Conservation (phyloP, 495 filamentous ascomycete genomes). For the Wilcoxina mikolae region DNA sequence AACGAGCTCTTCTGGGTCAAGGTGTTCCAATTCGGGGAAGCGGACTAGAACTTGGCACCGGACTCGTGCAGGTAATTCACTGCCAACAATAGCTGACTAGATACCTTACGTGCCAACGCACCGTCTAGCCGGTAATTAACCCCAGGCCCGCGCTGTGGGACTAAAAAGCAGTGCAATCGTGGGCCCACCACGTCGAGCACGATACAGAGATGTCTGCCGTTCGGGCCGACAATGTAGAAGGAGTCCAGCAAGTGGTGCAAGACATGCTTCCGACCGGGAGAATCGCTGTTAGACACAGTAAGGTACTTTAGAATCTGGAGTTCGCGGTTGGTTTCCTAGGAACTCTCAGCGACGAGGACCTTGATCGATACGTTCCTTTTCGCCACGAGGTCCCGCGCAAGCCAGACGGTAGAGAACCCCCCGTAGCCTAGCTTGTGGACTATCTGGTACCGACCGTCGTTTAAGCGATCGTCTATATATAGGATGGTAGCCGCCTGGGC, state of each 20-base stretch:
- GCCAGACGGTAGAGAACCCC: constrained; percentile 38
- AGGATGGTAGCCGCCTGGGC: constrained; percentile 36
- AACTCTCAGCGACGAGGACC: constrained; percentile 26
- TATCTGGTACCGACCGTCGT: constrained; percentile 33
- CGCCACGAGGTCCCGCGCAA: constrained; percentile 11
- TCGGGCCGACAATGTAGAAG: constrained; percentile 36
- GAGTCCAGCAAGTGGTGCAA: constrained; percentile 32
- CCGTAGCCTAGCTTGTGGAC: constrained; percentile 38
- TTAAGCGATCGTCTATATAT: constrained; percentile 31
- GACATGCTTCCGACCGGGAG: constrained; percentile 29
- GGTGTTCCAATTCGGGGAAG: no score
- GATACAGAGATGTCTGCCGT: constrained; percentile 37
- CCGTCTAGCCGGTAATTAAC: no score
- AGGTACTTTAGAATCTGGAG: neutral
- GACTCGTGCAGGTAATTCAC: no score
- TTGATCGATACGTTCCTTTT: constrained; percentile 32
- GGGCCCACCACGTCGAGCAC: constrained; percentile 39
- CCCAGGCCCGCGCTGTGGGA: no score
- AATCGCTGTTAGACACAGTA: neutral
- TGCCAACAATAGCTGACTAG: no score
- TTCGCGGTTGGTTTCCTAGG: neutral
- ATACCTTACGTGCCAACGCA: no score
- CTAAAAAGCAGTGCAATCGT: no score
- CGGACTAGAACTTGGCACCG: no score
- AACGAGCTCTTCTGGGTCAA: no score